Percentiles rank a stretch among this genome's conserved stretches.
phyloP scores from a whole-genome alignment of 148 eudicot species.

The Rhododendron griersonianum region DNA sequence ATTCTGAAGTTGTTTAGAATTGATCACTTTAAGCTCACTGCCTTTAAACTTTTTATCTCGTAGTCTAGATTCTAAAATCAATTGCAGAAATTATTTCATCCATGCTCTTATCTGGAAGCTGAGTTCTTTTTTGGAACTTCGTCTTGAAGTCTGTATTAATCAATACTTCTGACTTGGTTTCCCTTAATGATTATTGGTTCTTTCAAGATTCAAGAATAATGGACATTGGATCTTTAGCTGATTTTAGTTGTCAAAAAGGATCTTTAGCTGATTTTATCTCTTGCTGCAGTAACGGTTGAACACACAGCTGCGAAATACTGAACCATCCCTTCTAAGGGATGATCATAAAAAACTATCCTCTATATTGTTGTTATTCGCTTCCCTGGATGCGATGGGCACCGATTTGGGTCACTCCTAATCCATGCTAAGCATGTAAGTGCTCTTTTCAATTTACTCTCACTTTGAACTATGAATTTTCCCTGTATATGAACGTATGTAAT shows the following conservation, averaged over 20 bases:
- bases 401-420: slow-evolving; percentile 68
- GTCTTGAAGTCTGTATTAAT: neutral
- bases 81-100: neutral
- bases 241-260: no score
- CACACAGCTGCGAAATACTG: neutral
- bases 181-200: neutral
- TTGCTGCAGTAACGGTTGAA: neutral
- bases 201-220: neutral
- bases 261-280: neutral
- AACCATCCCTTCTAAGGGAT: neutral
- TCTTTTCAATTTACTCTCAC: neutral
- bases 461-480: neutral
- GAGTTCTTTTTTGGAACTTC: neutral
- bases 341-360: slow-evolving; percentile 6
- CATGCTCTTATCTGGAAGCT: neutral
- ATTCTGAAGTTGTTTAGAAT: neutral
- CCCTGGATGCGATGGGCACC: slow-evolving; percentile 35
- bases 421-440: slow-evolving; percentile 34
- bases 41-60: neutral
- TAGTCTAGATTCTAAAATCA: neutral
- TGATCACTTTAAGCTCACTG: neutral
- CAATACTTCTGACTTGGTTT: neutral
- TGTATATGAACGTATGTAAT: neutral
- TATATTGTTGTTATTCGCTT: slow-evolving; percentile 43
- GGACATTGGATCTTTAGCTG: neutral